These are phyloP conservation scores for Phytophthora pseudosyringae DNA, from an alignment of 352 stramenopile genomes.

Conservation along the genomic window DNA sequence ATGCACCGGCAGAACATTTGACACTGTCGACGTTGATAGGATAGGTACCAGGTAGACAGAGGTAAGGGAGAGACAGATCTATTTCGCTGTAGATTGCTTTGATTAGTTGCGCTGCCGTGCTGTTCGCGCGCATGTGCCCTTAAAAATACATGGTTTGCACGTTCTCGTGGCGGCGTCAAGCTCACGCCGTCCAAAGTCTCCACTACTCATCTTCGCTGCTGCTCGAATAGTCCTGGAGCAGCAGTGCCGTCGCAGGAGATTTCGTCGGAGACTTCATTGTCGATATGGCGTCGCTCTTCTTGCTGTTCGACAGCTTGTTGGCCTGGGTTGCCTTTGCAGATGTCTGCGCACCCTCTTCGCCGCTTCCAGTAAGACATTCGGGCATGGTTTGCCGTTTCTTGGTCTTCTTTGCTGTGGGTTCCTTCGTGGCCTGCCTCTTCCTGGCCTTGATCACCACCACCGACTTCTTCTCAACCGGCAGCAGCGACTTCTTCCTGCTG, in stretches of 20 bases:
- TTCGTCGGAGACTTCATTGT: neutral
- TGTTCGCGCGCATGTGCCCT: conserved; percentile 7
- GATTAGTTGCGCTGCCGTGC: conserved; percentile 26
- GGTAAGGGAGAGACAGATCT: conserved; percentile 7
- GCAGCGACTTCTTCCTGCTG: conserved; percentile 21
- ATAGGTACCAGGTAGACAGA: conserved; percentile 28
- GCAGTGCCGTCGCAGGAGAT: conserved; percentile 7
- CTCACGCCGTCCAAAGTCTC: neutral
- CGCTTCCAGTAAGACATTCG: neutral
- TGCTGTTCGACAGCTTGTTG: neutral
- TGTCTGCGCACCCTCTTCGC: neutral
- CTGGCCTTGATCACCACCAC: conserved; percentile 63
- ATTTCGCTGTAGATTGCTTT: conserved; percentile 41
- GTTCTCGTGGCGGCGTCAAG: neutral
- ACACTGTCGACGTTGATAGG: conserved; percentile 32
- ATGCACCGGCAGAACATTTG: conserved; percentile 1
- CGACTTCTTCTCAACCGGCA: conserved; percentile 16
- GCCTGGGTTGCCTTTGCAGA: neutral
- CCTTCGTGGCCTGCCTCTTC: conserved; percentile 42
- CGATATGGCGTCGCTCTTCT: neutral
- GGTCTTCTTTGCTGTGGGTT: conserved; percentile 33
- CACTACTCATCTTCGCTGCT: conserved; percentile 45
- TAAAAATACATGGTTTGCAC: conserved; percentile 34
- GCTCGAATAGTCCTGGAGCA: conserved; percentile 67
- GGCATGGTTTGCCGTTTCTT: conserved; percentile 20